phyloP scores from a whole-genome alignment of 1,284 basidiomycete genomes.

The Inonotus obliquus region DNA sequence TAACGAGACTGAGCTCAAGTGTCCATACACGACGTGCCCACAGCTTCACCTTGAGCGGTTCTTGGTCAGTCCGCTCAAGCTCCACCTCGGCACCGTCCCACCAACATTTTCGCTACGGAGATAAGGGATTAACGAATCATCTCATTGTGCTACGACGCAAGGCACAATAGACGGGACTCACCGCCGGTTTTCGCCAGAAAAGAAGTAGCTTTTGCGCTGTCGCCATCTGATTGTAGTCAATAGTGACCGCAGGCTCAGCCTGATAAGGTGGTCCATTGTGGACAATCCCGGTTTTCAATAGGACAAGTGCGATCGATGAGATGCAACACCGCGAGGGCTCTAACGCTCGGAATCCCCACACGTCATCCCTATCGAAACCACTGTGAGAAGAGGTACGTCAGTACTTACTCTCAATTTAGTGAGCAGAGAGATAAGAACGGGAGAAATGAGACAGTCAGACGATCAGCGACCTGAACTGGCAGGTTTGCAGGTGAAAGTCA shows the following conservation, averaged over 20 bases:
- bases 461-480: background rate
- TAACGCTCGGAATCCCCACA: conserved; percentile 95
- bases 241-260: conserved; percentile 62
- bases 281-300: conserved; percentile 94
- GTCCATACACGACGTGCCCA: conserved; percentile 99
- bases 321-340: conserved; percentile 97
- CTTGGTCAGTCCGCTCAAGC: conserved; percentile 50
- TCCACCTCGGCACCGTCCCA: conserved; percentile 98
- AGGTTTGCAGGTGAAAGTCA: background rate
- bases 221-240: conserved; percentile 91
- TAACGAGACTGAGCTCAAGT: conserved; percentile 88
- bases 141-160: background rate
- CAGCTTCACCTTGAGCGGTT: conserved; percentile 67
- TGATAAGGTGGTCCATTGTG: conserved; percentile 51
- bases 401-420: background rate
- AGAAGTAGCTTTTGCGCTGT: conserved; percentile 96
- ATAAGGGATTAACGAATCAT: conserved; percentile 16
- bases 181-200: conserved; percentile 99
- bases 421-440: background rate
- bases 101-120: conserved; percentile 90
- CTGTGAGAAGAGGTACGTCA: conserved; percentile 37
- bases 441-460: background rate
- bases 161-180: conserved; percentile 38
- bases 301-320: conserved; percentile 94
- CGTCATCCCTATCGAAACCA: conserved; percentile 93